These are phyloP conservation scores for Penicillium angulare DNA, from an alignment of 495 filamentous ascomycete species.

Conservation along the genomic window DNA sequence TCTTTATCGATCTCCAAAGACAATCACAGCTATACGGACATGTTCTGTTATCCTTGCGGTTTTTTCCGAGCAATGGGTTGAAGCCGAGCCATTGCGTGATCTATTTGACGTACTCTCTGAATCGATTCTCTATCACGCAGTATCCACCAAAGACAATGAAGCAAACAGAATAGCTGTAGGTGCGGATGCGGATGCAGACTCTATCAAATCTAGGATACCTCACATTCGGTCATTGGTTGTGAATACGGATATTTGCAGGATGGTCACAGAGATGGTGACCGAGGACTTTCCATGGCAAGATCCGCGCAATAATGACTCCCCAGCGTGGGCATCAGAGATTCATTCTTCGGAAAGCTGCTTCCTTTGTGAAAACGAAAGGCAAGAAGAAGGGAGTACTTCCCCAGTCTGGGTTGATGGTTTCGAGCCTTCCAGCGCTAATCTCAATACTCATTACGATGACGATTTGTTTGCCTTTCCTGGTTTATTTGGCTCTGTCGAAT, in stretches of 20 bases:
- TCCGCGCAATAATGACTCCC: neutral
- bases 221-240: conserved; percentile 9
- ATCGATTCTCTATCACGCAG: neutral
- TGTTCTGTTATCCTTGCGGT: conserved; percentile 19
- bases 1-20: conserved; percentile 4
- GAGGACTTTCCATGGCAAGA: conserved; percentile 14
- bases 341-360: neutral
- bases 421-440: no score
- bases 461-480: conserved; percentile 10
- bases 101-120: conserved; percentile 18
- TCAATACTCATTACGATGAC: neutral
- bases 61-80: conserved; percentile 18
- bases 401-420: no score
- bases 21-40: conserved; percentile 11
- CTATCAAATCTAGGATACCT: conserved; percentile 9
- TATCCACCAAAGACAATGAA: neutral
- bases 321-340: neutral
- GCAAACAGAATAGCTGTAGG: neutral
- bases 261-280: conserved; percentile 18
- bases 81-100: conserved; percentile 23
- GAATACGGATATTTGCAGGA: conserved; percentile 17
- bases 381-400: neutral
- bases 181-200: neutral
- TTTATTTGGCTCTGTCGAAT: conserved; percentile 16
- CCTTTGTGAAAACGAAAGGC: neutral